Conservation (phyloP, 768 basidiomycete species). For the Leucosporidium creatinivorum region DNA sequence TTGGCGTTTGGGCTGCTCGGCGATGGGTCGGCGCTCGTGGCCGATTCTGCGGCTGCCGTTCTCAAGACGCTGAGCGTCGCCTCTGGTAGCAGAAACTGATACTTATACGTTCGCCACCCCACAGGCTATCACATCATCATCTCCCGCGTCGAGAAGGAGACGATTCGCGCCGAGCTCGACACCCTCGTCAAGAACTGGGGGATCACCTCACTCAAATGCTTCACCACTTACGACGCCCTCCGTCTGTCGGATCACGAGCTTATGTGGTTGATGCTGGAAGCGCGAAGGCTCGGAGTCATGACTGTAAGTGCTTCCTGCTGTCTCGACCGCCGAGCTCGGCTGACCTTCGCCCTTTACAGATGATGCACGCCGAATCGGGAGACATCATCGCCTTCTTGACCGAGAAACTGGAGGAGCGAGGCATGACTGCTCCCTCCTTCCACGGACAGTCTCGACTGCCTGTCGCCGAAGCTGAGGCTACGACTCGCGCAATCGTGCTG, state of each 20-base stretch:
- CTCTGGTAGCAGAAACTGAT: no score
- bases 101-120: neutral
- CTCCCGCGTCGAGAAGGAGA: neutral
- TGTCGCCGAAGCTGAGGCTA: slow-evolving; percentile 41
- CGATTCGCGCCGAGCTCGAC: neutral
- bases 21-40: slow-evolving; percentile 39
- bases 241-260: neutral
- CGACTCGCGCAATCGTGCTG: slow-evolving; percentile 40
- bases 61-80: neutral
- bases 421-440: slow-evolving; percentile 30
- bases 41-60: slow-evolving; percentile 27
- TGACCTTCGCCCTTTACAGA: neutral
- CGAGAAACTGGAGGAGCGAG: neutral
- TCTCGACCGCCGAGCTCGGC: no score
- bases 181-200: neutral
- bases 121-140: neutral
- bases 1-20: slow-evolving; percentile 34
- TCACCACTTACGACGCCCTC: neutral
- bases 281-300: neutral
- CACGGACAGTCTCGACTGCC: slow-evolving; percentile 39
- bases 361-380: neutral
- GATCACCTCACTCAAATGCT: neutral
- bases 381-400: neutral
- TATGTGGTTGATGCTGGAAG: neutral
- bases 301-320: neutral